Base-by-base conservation (phyloP, 495 filamentous ascomycete species). In the Copromyces sp. region DNA sequence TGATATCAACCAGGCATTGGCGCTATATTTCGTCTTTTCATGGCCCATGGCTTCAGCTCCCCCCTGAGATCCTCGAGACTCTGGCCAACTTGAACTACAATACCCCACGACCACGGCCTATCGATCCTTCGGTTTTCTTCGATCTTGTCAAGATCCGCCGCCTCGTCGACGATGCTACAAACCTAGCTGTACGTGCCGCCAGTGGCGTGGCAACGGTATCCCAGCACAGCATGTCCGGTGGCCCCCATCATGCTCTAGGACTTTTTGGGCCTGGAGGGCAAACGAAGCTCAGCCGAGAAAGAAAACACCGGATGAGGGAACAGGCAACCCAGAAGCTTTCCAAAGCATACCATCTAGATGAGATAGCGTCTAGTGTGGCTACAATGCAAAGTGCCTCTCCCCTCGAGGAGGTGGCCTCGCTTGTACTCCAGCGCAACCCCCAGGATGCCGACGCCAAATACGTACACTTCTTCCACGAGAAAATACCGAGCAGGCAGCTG, bases 401-500 rank as follows among this genome's bases (percentile, higher is more conserved):
- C 6, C 80, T 94, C 8, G 92, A 94, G 77, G 90, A 93, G 68
- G 92, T 94, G 4, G 92, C 90, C n/a, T 84, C 86, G 24, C 84
- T 89, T 69, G 92, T 94, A 20, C 80, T 94, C 68, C 88, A 91
- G 77, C 83, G 92, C 68, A 88, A 85, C 69, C 82, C 87, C 0
- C 76, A 84, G 32, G 87, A 93, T 74, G 78, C 84, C 11, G 91
- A 94, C 75, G 92, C 91, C 39, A 91, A 90, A 74, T 94, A 94
- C 73, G 92, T 94, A 4, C 91, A 94, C 75, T 94, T 94, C 81
- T 94, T 94, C 78, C 92, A 94, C 81, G 92, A 94, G 77, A 94
- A 94, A 84, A 94, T 94, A 45, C 92, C 92, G 1, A 90, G 87
- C 14, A 83, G 92, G 37, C 90, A 92, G 81, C 85, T 94, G 74